Evolutionary conservation across 768 basidiomycete genomes (phyloP), one percentile per base, ranked within the genome.

Genomic region (Agrocybe pediades): DNA sequence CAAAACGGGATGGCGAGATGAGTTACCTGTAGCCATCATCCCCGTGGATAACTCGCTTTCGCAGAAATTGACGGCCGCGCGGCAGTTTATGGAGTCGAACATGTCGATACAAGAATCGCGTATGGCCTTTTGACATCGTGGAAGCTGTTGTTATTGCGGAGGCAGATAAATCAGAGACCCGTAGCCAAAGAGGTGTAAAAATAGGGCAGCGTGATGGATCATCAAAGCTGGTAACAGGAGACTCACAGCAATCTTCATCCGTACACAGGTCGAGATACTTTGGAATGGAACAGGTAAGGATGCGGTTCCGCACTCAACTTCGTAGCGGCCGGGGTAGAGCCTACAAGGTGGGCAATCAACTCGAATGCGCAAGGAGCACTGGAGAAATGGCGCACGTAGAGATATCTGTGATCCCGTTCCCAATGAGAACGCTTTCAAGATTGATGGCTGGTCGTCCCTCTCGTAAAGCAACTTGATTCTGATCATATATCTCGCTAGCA

Each of bases 401-500:
- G 33, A 77, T 73, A 53, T 77, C 75, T 20, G 76, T 78, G 42
- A 77, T 74, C 11, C 77, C 77, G 16, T 87, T 88, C 4, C 86
- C 88, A 53, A 90, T 90, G 55, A 90, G 62, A 11, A 91, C 78
- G 58, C 82, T 85, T 61, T 83, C 72, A 7, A 91, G 71, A 65
- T 90, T 90, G 58, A 91, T 49, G 72, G 86, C 71, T 76, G 74
- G 64, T 13, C 77, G 74, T 6, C 84, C 86, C 41, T 81, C 73
- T 76, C 39, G 70, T 71, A 47, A 68, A 51, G 67, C 74, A 24
- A 86, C 69, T 24, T 78, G 66, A 66, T 92, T 91, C 56, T 85
- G 79, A 63, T 92, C 90, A 51, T 82, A 78, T 55, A 92, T 86
- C 51, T 90, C 86, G 46, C 86, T 83, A 2, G 88, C 90, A 54